Evolutionary conservation across 2,329 filamentous ascomycete genomes (phyloP), one percentile per base, ranked within the genome.

Genomic region (Trichoderma pleuroti): DNA sequence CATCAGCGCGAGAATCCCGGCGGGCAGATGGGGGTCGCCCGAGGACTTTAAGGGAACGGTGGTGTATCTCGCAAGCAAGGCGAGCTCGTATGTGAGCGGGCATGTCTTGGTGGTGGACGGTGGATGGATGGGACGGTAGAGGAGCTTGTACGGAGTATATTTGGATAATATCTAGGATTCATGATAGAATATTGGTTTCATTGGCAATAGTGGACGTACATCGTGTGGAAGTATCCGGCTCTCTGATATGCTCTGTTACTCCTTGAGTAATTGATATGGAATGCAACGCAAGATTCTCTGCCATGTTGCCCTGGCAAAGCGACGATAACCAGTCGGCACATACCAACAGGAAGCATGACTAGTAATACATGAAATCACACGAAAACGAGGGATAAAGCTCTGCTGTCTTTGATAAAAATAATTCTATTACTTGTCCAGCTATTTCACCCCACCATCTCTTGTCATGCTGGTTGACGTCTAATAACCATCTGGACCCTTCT

Each of bases 31-130:
- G 93, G 94, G 93, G 0, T 85, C 80, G 12, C 91, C 93, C 0
- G 93, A 97, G 30, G 94, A 98, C 76, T 97, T 97, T 80, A 94
- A 94, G 84, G 94, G 93, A 0, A 90, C 88, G 0, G 86, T 91
- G 0, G 91, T 97, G 32, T 97, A 89, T 76, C 82, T 97, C 73
- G 92, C 92, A 1, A 91, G 92, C 76, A 86, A 83, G 78, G 92
- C 91, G n/a, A 93, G 92, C 78, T 88, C 84, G 11, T 97, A 97
- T 82, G 91, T 97, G 46, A 93, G 87, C 74, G 94, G 94, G 0
- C 92, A 97, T 81, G 84, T 93, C 6, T 78, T 97, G 75, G 91
- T 92, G 30, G 92, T 97, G 60, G 94, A 97, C 81, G 94, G 94
- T 9, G 94, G 94, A 12, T 97, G 93, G 93, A 97, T 97, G 93